These are phyloP conservation scores for Antitrichia curtipendula DNA, from an alignment of 225 moss, liverwort and hornwort genomes.

Conservation along the genomic window DNA sequence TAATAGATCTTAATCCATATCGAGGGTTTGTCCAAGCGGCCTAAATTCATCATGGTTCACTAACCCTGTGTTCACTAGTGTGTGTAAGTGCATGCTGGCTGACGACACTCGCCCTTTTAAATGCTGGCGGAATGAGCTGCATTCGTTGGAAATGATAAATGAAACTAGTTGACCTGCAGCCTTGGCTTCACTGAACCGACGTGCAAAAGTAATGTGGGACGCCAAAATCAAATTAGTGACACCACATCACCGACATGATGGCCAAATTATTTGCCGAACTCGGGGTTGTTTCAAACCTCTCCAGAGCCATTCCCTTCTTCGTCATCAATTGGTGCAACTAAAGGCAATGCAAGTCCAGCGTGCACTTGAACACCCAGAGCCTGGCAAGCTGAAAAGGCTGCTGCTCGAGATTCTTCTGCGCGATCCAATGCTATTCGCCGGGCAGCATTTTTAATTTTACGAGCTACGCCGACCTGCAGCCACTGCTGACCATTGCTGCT, in stretches of 20 bases:
- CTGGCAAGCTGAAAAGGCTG: slow-evolving; percentile 77
- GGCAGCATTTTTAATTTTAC: slow-evolving; percentile 73
- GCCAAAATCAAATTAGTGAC: background rate
- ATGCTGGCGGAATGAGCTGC: background rate
- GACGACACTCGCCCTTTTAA: background rate
- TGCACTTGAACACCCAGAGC: slow-evolving; percentile 70
- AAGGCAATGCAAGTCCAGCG: slow-evolving; percentile 34
- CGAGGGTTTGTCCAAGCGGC: background rate
- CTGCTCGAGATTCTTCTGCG: slow-evolving; percentile 81
- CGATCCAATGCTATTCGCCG: slow-evolving; percentile 70
- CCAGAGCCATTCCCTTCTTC: slow-evolving; percentile 4
- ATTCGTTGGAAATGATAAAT: background rate
- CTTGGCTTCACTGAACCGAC: background rate
- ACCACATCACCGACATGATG: background rate
- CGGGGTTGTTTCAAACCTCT: background rate
- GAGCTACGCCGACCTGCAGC: slow-evolving; percentile 46
- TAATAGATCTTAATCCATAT: background rate
- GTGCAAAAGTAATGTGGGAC: background rate
- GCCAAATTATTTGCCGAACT: background rate
- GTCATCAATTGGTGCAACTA: slow-evolving; percentile 4
- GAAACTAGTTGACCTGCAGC: background rate
- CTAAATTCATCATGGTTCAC: background rate
- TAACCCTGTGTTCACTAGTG: background rate
- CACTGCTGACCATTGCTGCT: slow-evolving; percentile 40
- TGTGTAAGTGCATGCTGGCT: background rate